These are phyloP conservation scores for Pelargonium cotyledonis DNA, from an alignment of 441 rosid genomes.

Conservation along the genomic window DNA sequence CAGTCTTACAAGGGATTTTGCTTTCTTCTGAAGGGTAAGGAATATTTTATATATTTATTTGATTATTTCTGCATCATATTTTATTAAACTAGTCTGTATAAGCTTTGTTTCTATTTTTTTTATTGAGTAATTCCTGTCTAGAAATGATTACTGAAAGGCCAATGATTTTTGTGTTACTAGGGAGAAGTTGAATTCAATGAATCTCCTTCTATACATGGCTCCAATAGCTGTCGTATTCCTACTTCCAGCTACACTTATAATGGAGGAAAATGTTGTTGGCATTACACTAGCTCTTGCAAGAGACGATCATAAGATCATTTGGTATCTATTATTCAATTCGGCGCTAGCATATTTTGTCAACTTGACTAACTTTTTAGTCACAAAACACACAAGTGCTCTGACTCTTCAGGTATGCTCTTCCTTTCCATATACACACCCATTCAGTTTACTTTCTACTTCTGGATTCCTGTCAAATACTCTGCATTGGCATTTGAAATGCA, in stretches of 20 bases:
- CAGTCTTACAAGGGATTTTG: conserved; percentile 1
- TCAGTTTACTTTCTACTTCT: not conserved
- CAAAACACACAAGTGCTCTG: conserved; percentile 25
- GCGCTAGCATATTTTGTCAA: conserved; percentile 24
- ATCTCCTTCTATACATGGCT: conserved; percentile 24
- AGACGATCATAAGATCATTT: conserved; percentile 19
- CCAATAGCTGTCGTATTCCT: conserved; percentile 23
- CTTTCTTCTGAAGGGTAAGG: conserved; percentile 4
- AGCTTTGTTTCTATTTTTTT: not conserved
- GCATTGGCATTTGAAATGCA: not conserved
- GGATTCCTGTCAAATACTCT: not conserved
- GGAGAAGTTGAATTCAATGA: conserved; percentile 21
- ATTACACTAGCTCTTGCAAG: conserved; percentile 24
- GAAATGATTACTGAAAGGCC: not conserved
- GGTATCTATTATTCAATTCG: conserved; percentile 26
- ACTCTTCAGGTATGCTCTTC: conserved; percentile 21
- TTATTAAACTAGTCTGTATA: not conserved
- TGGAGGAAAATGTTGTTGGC: conserved; percentile 24
- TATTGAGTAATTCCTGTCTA: not conserved
- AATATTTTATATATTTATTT: not conserved
- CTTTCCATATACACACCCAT: not conserved
- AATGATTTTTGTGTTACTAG: not conserved
- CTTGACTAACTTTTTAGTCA: conserved; percentile 24
- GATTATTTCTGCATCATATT: not conserved
- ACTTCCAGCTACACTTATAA: conserved; percentile 23